A percentile compares a stretch with the other conserved stretches of the same genome.
phyloP scores from a whole-genome alignment of 352 stramenopile genomes.

The Globisporangium echinulatum region DNA sequence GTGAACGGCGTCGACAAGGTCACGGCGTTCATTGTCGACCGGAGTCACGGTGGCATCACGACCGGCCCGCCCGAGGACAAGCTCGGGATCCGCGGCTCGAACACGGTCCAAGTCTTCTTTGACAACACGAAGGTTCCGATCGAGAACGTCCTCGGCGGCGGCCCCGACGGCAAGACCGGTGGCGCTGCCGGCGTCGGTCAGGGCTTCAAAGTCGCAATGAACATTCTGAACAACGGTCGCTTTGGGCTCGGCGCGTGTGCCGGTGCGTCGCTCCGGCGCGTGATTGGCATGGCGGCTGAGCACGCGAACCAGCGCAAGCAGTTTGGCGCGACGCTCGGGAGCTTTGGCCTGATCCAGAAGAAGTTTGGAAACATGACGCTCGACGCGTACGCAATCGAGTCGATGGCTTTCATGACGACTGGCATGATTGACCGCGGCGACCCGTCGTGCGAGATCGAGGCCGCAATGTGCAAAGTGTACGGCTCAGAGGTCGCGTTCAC shows the following conservation, averaged over 20 bases:
- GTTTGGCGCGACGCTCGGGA: constrained; percentile 66
- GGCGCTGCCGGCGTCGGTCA: constrained; percentile 73
- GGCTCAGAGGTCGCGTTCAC: constrained; percentile 77
- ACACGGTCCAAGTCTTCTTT: constrained; percentile 95
- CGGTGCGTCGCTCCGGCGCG: constrained; percentile 58
- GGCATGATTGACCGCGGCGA: constrained; percentile 86
- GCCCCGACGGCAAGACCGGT: constrained; percentile 62
- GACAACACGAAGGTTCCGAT: constrained; percentile 93
- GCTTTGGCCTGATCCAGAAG: constrained; percentile 84
- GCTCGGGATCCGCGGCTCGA: constrained; percentile 95
- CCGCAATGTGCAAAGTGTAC: constrained; percentile 87
- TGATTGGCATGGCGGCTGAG: constrained; percentile 59
- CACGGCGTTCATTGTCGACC: constrained; percentile 96
- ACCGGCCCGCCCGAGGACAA: constrained; percentile 95
- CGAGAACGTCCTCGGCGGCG: constrained; percentile 86
- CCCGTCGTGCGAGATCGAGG: constrained; percentile 83
- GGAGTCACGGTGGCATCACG: constrained; percentile 87
- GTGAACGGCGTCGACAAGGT: constrained; percentile 96
- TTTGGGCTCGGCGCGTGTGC: constrained; percentile 78
- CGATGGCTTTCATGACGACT: constrained; percentile 87
- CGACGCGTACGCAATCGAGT: constrained; percentile 82
- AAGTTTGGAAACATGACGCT: constrained; percentile 83
- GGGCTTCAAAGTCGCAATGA: constrained; percentile 92
- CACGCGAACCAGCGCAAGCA: constrained; percentile 79
- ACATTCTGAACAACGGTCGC: constrained; percentile 92